Conservation (phyloP, 2,329 filamentous ascomycete species). For the Hypoxylon sp. region DNA sequence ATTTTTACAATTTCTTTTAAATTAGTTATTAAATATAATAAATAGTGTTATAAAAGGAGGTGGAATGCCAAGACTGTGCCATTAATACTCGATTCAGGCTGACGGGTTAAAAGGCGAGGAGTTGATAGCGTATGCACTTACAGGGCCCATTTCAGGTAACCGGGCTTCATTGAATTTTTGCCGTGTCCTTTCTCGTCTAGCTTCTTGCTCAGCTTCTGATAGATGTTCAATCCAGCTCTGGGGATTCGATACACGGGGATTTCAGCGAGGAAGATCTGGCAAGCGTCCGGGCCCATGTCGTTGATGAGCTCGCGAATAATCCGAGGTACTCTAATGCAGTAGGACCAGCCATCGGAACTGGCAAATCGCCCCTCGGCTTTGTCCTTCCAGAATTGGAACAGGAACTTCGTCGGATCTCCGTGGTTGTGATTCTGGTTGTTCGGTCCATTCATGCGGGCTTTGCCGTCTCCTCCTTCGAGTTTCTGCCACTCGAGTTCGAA, state of each 20-base stretch:
- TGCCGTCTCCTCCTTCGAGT: not conserved
- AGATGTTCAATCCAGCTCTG: not conserved
- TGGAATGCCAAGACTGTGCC: no score
- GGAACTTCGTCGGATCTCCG: not conserved
- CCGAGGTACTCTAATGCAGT: not conserved
- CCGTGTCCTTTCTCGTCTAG: not conserved
- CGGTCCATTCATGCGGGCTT: not conserved
- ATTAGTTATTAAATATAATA: no score
- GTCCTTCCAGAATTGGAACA: not conserved
- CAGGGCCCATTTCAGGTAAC: not conserved
- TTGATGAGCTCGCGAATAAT: not conserved
- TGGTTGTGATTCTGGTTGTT: not conserved
- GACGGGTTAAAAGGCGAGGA: no score
- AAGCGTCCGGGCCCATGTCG: not conserved
- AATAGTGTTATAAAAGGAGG: no score
- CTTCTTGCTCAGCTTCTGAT: not conserved
- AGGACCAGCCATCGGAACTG: not conserved
- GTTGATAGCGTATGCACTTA: not conserved
- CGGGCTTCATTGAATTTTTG: not conserved
- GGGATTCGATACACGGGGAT: not conserved
- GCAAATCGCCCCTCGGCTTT: not conserved
- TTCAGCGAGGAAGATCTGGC: not conserved
- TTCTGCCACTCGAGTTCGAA: not conserved
- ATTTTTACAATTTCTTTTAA: no score
- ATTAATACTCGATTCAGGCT: no score